Evolutionary conservation across 2,329 filamentous ascomycete species (phyloP), one percentile per base, ranked within the genome.

Genomic region (Cordyceps farinosa): DNA sequence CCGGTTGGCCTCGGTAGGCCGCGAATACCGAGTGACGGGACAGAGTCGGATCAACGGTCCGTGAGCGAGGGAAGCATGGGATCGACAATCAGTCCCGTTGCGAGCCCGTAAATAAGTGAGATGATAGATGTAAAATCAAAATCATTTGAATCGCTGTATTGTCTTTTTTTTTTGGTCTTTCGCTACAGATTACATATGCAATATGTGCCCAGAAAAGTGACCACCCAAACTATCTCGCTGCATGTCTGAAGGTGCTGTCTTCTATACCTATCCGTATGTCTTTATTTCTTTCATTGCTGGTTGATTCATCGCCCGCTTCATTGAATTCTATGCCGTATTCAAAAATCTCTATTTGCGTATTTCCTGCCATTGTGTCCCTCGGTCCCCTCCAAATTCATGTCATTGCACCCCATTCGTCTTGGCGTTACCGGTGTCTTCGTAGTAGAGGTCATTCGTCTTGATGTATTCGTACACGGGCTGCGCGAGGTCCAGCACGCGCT

Each of bases 401-500:
- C 52, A 62, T 62, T 62, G 60, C 44, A 30, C 52, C 29, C 60
- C 60, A 30, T 62, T 62, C 17, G 60, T 36, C 45, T 55, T 55
- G 52, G 60, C 60, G 15, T 62, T 44, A 6, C 52, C 52, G n/a
- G 44, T 56, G 6, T 56, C 60, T 17, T 62, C 60, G 29, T 80
- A 76, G 69, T 89, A 90, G 9, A 90, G 76, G 48, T 79, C 78
- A 66, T 90, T 82, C 64, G 87, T 77, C 64, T 87, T 81, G 67
- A 90, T 90, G 71, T 90, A 90, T 64, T 87, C 79, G 60, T 90
- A 89, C 48, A 92, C 90, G 1, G 86, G 84, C 42, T 86, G 83
- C 0, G 90, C 89, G 45, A 84, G 70, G 71, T 92, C 92, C 65
- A 88, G 84, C 52, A 93, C 89, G 68, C 88, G 91, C 85, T 93